These are phyloP conservation scores for Dacryopinax spathularia DNA, from an alignment of 768 basidiomycete species.

Conservation along the genomic window DNA sequence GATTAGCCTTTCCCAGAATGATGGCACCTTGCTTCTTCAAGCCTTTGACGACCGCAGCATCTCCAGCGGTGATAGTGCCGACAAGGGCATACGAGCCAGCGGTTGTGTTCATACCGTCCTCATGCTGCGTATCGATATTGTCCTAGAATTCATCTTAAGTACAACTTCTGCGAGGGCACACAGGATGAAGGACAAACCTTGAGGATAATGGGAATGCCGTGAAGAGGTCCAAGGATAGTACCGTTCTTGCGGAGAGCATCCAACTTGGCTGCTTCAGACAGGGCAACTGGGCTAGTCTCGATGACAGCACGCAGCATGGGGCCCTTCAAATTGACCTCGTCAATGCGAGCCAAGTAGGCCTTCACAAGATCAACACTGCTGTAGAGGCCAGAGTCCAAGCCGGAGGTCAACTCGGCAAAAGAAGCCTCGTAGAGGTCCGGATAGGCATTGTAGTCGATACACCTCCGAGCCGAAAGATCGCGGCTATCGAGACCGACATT, in stretches of 20 bases:
- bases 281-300: neutral
- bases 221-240: neutral
- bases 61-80: neutral
- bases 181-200: no score
- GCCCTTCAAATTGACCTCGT: neutral
- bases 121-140: slow-evolving; percentile 1
- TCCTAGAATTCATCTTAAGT: no score
- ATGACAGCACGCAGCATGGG: neutral
- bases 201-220: slow-evolving; percentile 8
- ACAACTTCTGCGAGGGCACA: no score
- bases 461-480: no score
- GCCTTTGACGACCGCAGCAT: slow-evolving; percentile 7
- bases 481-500: no score
- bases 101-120: slow-evolving; percentile 7
- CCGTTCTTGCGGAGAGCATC: neutral
- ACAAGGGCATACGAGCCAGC: slow-evolving; percentile 5
- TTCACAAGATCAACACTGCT: neutral
- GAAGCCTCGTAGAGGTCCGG: slow-evolving; percentile 1
- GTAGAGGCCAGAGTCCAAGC: neutral
- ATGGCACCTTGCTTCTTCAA: slow-evolving; percentile 9
- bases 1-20: slow-evolving; percentile 6
- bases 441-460: no score
- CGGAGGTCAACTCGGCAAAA: neutral
- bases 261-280: neutral
- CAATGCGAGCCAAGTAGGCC: neutral